Base-by-base conservation (phyloP, 177 flowering plant species). In the Vitis hybrid region DNA sequence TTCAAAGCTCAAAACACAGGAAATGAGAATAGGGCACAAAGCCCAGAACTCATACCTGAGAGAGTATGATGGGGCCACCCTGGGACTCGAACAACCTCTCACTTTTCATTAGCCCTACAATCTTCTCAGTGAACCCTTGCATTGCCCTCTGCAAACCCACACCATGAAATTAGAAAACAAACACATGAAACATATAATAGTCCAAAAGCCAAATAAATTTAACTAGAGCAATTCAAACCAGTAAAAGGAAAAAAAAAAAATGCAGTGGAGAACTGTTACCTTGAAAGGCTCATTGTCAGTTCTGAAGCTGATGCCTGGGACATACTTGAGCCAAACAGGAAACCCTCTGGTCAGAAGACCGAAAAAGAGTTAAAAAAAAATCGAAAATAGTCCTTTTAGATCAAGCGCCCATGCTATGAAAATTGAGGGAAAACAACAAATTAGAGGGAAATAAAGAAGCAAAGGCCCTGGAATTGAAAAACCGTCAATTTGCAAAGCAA, bases 61-160 rank as follows among this genome's bases (percentile, higher is more conserved):
- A 87, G 62, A 93, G 87, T 69, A 93, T 91, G 56, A 93, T 91
- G 61, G 98, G 98, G 56, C 98, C 98, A 73, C 98, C 98, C 80
- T 93, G 97, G 70, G 98, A 83, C 85, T 88, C 88, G 54, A 77
- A 93, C 63, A 93, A 74, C 29, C 76, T 82, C 61, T 93, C 84
- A 71, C 86, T 83, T 85, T 93, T 93, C 94, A 93, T 85, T 79
- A 93, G 61, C 58, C 76, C 73, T 34, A 93, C 98, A 74, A 93
- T 89, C 79, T 88, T 93, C 74, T 88, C 83, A 2, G 93, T 84
- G 73, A 90, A 93, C 34, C 91, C 85, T 77, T 89, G 82, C 98
- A 93, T 93, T 73, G 87, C 92, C 74, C 66, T 85, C 97, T 92
- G 81, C 81, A 82, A 62, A 7, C 45, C 45, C 45, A 39, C 63